Conservation (phyloP, 2,329 filamentous ascomycete genomes). For the Venturia aucupariae region DNA sequence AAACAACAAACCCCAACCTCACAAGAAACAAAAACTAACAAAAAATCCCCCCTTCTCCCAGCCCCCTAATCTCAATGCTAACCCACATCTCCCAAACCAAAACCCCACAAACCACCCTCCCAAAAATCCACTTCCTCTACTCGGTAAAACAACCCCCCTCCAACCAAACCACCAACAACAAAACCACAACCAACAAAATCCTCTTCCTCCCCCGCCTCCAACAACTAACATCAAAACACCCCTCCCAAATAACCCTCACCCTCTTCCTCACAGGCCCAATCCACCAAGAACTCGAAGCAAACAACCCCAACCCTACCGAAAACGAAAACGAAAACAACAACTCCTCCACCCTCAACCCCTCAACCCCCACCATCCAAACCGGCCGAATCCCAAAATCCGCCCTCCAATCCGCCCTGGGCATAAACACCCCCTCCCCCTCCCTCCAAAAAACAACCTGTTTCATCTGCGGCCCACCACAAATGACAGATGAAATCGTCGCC, state of each 20-base stretch:
- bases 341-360: too few relatives aligned
- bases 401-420: too few relatives aligned
- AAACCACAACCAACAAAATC: slow-evolving; percentile 22
- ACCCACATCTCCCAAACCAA: background rate
- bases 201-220: slow-evolving; percentile 29
- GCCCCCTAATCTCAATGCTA: slow-evolving; percentile 66
- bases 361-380: background rate
- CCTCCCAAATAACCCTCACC: slow-evolving; percentile 19
- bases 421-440: slow-evolving; percentile 27
- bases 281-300: too few relatives aligned
- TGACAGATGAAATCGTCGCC: slow-evolving; percentile 39
- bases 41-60: slow-evolving; percentile 20
- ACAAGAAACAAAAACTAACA: too few relatives aligned
- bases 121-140: slow-evolving; percentile 10
- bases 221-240: slow-evolving; percentile 8
- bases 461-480: slow-evolving; percentile 39
- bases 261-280: slow-evolving; percentile 27
- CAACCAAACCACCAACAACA: too few relatives aligned
- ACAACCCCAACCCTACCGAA: too few relatives aligned
- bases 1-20: too few relatives aligned
- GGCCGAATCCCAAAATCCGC: too few relatives aligned
- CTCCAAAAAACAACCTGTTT: slow-evolving; percentile 35
- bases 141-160: background rate
- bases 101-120: background rate
- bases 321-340: too few relatives aligned